A percentile compares a stretch with the other conserved stretches of the same genome.
Evolutionary conservation across 2,329 filamentous ascomycete species (phyloP).

Genomic region (Penicillium nordicum): DNA sequence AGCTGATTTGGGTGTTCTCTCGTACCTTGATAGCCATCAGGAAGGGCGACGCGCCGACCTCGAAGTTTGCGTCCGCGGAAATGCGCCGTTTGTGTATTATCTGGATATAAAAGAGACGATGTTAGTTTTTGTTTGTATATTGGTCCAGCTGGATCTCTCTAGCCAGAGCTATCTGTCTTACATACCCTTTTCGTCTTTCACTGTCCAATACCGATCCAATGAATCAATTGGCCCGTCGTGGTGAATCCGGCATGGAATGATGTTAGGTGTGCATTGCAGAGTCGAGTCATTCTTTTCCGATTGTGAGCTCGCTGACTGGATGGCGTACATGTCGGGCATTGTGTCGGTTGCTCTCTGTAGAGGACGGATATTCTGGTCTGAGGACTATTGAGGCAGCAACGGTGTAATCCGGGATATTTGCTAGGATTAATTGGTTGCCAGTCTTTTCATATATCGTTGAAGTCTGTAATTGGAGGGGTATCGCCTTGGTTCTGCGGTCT

Average conservation of each 20-base stretch:
- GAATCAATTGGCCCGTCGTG: slow-evolving; percentile 70
- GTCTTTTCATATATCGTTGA: not conserved
- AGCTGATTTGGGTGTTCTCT: not conserved
- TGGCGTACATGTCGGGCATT: slow-evolving; percentile 35
- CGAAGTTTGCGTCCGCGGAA: slow-evolving; percentile 77
- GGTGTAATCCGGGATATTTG: not conserved
- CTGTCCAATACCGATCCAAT: slow-evolving; percentile 65
- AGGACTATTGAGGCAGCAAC: not conserved
- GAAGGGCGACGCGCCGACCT: slow-evolving; percentile 64
- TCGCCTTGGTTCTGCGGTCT: not conserved
- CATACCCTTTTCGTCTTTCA: slow-evolving; percentile 43
- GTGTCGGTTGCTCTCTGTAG: not conserved
- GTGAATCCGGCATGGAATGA: slow-evolving; percentile 77
- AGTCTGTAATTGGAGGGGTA: not conserved
- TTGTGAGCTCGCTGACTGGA: slow-evolving; percentile 28
- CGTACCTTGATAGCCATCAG: slow-evolving; percentile 64
- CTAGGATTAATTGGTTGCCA: too few relatives aligned
- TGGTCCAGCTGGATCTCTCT: not conserved
- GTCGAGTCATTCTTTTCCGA: slow-evolving; percentile 19
- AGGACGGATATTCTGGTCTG: not conserved
- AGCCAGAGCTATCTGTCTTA: not conserved
- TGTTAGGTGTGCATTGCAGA: slow-evolving; percentile 57
- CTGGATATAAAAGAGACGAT: slow-evolving; percentile 5
- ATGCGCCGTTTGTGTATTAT: slow-evolving; percentile 54
- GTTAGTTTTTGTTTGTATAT: not conserved